Conservation (phyloP, 495 filamentous ascomycete species). For the Penicillium nucicola region DNA sequence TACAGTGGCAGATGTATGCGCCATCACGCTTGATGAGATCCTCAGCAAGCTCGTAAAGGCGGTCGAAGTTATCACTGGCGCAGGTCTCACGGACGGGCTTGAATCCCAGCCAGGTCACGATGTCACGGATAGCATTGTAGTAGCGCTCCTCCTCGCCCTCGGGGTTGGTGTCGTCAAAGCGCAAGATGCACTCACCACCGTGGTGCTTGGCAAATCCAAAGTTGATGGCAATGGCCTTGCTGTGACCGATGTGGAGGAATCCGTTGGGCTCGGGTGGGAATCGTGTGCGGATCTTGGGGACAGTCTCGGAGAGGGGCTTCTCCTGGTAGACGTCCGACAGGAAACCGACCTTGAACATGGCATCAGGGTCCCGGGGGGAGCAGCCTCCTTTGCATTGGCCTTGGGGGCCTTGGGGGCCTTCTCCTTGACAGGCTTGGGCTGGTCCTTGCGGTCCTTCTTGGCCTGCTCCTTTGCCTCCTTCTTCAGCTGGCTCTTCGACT, state of each 20-base stretch:
- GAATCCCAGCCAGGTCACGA: conserved; percentile 80
- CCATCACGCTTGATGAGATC: conserved; percentile 70
- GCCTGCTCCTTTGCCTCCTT: conserved; percentile 59
- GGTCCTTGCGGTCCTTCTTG: conserved; percentile 16
- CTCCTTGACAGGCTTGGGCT: conserved; percentile 30
- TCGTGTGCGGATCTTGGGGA: conserved; percentile 59
- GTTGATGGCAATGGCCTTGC: conserved; percentile 95
- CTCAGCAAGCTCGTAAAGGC: conserved; percentile 83
- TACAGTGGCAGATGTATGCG: conserved; percentile 78
- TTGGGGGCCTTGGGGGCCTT: conserved; percentile 33
- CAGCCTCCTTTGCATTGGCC: conserved; percentile 25
- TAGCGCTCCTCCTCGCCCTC: conserved; percentile 78
- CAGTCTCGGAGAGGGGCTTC: conserved; percentile 55
- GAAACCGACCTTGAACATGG: conserved; percentile 85
- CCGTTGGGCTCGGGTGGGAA: conserved; percentile 89
- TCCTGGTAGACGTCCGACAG: conserved; percentile 77
- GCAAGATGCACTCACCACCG: conserved; percentile 67
- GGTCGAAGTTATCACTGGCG: conserved; percentile 79
- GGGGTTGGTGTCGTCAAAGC: conserved; percentile 83
- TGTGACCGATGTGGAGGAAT: conserved; percentile 83
- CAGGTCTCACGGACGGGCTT: conserved; percentile 75
- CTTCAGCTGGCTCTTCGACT: conserved; percentile 57
- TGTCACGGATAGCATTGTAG: conserved; percentile 74
- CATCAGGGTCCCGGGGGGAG: conserved; percentile 54
- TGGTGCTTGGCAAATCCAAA: conserved; percentile 91